Percentiles rank a stretch among this genome's conserved stretches.
Conservation (phyloP, 257 asterid genomes). For the Ilex aquifolium region DNA sequence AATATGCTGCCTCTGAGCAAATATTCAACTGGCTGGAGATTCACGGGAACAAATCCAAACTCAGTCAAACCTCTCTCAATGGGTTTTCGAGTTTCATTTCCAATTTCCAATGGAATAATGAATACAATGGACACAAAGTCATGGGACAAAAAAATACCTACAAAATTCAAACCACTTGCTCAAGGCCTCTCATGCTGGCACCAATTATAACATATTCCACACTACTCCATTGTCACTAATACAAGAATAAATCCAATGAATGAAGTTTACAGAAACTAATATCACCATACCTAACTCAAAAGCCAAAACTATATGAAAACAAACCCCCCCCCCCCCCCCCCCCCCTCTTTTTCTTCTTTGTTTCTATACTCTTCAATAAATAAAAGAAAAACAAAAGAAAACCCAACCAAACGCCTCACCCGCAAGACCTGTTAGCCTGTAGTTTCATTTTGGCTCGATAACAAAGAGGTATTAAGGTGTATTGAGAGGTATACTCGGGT, state of each 20-base stretch:
- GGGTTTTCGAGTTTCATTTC: too few species aligned
- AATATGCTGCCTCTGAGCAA: too few species aligned
- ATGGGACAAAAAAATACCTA: not conserved
- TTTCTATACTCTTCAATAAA: too few species aligned
- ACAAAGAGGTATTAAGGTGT: conserved; percentile 11
- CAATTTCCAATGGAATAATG: too few species aligned
- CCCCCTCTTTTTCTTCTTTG: conserved; percentile 19
- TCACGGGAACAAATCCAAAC: too few species aligned
- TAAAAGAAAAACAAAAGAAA: conserved; percentile 19
- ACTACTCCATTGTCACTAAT: conserved; percentile 33
- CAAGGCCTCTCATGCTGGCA: not conserved
- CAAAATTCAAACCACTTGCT: conserved; percentile 1
- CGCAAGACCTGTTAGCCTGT: conserved; percentile 17
- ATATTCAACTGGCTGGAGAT: too few species aligned
- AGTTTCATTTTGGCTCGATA: conserved; percentile 14
- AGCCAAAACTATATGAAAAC: conserved; percentile 10
- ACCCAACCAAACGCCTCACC: conserved; percentile 25
- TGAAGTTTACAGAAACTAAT: conserved; percentile 24
- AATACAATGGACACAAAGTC: too few species aligned
- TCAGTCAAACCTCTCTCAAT: too few species aligned
- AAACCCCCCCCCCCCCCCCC: too few species aligned
- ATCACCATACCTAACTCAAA: conserved; percentile 22
- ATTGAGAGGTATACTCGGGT: conserved; percentile 8
- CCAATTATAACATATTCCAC: conserved; percentile 33
- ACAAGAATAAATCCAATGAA: conserved; percentile 76